Percentiles rank a stretch among this genome's conserved stretches.
These are phyloP conservation scores for Capsicum rhomboideum DNA, from an alignment of 257 asterid species.

Conservation along the genomic window DNA sequence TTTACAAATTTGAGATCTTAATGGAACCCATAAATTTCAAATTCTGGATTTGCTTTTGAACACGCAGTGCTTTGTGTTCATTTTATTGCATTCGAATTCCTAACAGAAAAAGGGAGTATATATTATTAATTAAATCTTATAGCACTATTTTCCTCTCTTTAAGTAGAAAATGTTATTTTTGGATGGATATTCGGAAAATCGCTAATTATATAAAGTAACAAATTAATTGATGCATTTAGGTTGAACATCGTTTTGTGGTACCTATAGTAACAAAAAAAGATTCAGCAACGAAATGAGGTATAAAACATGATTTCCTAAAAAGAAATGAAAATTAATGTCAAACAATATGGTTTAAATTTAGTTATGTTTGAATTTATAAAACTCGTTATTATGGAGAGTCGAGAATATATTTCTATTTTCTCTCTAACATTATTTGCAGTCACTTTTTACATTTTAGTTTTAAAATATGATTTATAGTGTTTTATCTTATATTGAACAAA, in stretches of 20 bases:
- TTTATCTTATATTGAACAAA: neutral
- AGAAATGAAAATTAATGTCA: neutral
- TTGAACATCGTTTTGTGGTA: neutral
- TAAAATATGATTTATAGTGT: neutral
- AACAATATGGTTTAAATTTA: neutral
- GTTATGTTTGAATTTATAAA: neutral
- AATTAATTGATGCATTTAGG: neutral
- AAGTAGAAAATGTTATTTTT: neutral
- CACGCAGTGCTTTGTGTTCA: no score
- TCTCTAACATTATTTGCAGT: no score
- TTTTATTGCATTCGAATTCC: neutral
- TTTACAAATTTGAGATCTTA: no score
- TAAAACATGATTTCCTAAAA: neutral
- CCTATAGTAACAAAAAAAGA: no score
- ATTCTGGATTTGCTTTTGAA: no score
- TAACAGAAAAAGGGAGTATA: neutral
- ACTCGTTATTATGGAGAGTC: neutral
- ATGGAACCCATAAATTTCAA: no score
- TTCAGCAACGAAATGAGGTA: neutral
- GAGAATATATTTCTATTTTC: no score
- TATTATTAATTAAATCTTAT: neutral
- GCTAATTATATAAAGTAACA: neutral
- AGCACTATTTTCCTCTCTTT: neutral
- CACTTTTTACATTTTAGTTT: neutral
- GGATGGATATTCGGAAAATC: neutral